phyloP scores from a whole-genome alignment of 2,329 filamentous ascomycete species.

The Tolypocladium tropicale region DNA sequence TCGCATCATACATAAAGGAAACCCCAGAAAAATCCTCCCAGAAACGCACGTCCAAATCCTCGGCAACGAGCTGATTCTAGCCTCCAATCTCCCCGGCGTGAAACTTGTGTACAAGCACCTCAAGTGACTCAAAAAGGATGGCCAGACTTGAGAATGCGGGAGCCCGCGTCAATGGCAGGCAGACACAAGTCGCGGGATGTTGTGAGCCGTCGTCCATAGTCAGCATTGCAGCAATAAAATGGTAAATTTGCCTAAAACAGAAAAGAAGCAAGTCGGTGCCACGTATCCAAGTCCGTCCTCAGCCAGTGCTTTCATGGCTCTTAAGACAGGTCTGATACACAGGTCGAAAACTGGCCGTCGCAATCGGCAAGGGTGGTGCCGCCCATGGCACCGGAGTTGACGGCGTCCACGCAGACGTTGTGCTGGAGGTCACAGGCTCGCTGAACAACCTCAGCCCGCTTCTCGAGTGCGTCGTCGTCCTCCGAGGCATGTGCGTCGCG shows the following conservation, averaged over 20 bases:
- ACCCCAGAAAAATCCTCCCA: not conserved
- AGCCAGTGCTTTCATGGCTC: not conserved
- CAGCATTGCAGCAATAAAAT: not conserved
- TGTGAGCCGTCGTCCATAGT: not conserved
- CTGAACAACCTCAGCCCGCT: conserved; percentile 43
- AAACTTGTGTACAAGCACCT: not conserved
- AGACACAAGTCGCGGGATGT: not conserved
- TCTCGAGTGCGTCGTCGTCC: conserved; percentile 44
- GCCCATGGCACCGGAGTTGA: conserved; percentile 36
- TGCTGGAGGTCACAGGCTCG: conserved; percentile 54
- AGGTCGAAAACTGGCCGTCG: conserved; percentile 39
- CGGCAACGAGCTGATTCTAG: not conserved
- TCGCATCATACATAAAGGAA: not conserved
- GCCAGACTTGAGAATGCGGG: not conserved
- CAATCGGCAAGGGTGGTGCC: conserved; percentile 40
- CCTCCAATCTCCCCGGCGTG: not conserved
- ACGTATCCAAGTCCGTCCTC: not conserved
- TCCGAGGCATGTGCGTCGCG: not conserved
- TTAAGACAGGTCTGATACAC: conserved; percentile 21
- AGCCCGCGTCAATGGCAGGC: not conserved
- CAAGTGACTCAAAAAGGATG: not conserved
- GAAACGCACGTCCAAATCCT: not conserved
- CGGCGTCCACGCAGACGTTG: conserved; percentile 47
- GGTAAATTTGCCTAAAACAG: not conserved
- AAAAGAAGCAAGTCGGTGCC: not conserved